These are phyloP conservation scores for Daldinia sp. DNA, from an alignment of 2,329 filamentous ascomycete species.

Conservation along the genomic window DNA sequence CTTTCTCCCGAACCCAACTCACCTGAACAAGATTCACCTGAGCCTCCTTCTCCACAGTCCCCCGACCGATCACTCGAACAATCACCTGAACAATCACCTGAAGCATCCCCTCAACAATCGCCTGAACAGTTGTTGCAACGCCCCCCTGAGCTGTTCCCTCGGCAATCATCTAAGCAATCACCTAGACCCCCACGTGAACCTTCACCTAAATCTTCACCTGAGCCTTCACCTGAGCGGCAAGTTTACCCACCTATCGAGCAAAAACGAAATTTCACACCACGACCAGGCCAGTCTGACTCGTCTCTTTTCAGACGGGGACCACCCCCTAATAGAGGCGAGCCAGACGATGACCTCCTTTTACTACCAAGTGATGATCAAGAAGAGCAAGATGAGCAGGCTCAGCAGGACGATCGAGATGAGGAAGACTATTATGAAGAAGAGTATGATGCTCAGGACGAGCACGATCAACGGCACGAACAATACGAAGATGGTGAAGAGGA, in stretches of 20 bases:
- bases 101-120: not conserved
- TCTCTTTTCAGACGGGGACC: constrained; percentile 52
- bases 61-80: not conserved
- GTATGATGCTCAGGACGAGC: not conserved
- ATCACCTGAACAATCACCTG: not conserved
- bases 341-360: constrained; percentile 21
- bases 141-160: not conserved
- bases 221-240: constrained; percentile 38
- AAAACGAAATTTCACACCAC: constrained; percentile 60
- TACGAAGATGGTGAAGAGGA: not conserved
- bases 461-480: not conserved
- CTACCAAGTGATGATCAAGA: constrained; percentile 27
- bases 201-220: not conserved
- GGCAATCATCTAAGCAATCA: not conserved
- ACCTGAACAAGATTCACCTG: not conserved
- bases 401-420: not conserved
- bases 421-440: not conserved
- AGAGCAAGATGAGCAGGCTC: not conserved
- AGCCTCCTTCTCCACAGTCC: constrained; percentile 25
- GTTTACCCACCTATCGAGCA: constrained; percentile 52
- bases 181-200: not conserved
- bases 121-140: not conserved
- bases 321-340: constrained; percentile 28
- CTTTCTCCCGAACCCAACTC: constrained; percentile 16
- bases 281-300: constrained; percentile 45